Percentiles rank a stretch among this genome's conserved stretches.
Evolutionary conservation across 306 rosid genomes (phyloP).

Genomic region (Prunus davidiana): DNA sequence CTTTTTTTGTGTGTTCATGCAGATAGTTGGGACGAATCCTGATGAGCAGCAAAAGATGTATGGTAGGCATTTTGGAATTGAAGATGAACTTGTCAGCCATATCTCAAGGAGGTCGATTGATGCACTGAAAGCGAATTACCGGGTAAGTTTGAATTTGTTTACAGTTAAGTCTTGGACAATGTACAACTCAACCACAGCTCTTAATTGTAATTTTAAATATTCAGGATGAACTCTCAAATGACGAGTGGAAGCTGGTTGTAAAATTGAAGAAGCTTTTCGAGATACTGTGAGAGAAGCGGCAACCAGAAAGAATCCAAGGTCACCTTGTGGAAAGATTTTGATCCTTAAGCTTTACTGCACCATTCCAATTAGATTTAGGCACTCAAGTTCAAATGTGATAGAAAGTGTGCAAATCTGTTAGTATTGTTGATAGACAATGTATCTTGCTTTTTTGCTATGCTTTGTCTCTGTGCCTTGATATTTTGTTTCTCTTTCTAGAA

Average conservation of each 20-base stretch:
- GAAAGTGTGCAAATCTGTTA: no score
- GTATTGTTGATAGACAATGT: no score
- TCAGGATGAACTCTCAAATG: constrained; percentile 69
- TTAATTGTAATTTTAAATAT: constrained; percentile 12
- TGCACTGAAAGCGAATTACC: constrained; percentile 68
- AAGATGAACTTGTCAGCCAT: constrained; percentile 93
- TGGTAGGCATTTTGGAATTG: constrained; percentile 92
- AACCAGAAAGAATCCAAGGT: background rate
- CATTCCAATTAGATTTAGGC: background rate
- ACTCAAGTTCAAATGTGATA: background rate
- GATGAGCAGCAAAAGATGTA: constrained; percentile 96
- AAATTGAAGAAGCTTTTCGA: constrained; percentile 75
- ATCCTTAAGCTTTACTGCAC: background rate
- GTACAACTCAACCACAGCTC: background rate
- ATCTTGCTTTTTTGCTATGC: no score
- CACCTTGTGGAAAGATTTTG: background rate
- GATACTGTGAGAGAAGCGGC: constrained; percentile 46
- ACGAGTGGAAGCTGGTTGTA: constrained; percentile 81
- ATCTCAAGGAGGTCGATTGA: constrained; percentile 86
- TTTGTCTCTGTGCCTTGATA: no score
- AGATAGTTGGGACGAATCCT: constrained; percentile 70
- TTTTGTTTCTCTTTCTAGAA: no score
- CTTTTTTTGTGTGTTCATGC: constrained; percentile 26
- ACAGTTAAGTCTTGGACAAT: background rate
- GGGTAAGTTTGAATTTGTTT: constrained; percentile 48